These are phyloP conservation scores for Suhomyces choctaworum DNA, from an alignment of 1,139 yeast species.

Conservation along the genomic window DNA sequence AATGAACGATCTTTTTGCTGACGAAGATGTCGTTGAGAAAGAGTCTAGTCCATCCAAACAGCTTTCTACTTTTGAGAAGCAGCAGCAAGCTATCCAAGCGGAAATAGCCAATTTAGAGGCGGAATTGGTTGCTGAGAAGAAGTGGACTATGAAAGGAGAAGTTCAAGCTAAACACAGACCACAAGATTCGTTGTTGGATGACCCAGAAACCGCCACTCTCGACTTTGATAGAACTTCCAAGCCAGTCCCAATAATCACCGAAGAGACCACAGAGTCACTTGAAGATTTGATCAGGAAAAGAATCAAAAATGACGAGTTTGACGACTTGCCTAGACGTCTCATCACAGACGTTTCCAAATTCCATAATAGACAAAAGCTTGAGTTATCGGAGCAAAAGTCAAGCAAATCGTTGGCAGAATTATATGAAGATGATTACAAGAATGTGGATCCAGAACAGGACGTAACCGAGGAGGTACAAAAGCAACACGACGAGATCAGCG, in stretches of 20 bases:
- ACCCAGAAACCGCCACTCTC: conserved; percentile 37
- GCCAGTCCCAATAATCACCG: conserved; percentile 86
- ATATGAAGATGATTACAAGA: conserved; percentile 81
- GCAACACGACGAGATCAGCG: conserved; percentile 77
- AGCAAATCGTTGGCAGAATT: conserved; percentile 86
- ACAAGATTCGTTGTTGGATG: conserved; percentile 65
- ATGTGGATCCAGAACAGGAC: conserved; percentile 43
- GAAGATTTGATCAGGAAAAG: conserved; percentile 89
- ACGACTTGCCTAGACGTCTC: conserved; percentile 77
- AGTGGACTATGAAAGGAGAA: conserved; percentile 95
- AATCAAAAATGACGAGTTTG: conserved; percentile 72
- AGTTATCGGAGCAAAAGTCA: conserved; percentile 83
- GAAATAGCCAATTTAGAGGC: conserved; percentile 80
- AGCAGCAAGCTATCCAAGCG: conserved; percentile 70
- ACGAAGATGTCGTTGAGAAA: conserved; percentile 33
- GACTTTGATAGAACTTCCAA: conserved; percentile 49
- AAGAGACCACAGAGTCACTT: conserved; percentile 78
- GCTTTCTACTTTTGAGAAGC: conserved; percentile 79
- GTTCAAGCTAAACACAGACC: conserved; percentile 81
- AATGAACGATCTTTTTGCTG: conserved; percentile 62
- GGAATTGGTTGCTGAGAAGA: conserved; percentile 86
- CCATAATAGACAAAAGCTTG: conserved; percentile 51
- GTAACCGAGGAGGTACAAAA: conserved; percentile 62
- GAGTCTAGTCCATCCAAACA: conserved; percentile 30
- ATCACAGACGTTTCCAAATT: conserved; percentile 64